phyloP scores from a whole-genome alignment of 2,329 filamentous ascomycete species.

The Parascedosporium putredinis region DNA sequence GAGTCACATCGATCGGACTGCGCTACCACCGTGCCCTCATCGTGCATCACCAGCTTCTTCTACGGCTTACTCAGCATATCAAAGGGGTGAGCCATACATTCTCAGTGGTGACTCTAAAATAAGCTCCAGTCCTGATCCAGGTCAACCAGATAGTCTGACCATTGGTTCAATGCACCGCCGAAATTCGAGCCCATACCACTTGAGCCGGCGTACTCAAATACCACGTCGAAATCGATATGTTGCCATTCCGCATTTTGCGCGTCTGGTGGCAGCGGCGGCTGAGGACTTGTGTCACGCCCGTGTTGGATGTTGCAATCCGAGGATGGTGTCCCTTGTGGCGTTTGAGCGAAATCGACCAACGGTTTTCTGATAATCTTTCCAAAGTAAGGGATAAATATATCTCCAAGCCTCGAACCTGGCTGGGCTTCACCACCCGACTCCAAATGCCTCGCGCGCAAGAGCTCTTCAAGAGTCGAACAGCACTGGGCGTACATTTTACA shows the following conservation, averaged over 20 bases:
- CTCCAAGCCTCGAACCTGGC: not conserved
- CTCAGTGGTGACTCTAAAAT: too few species aligned
- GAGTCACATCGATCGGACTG: too few species aligned
- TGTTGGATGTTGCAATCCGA: not conserved
- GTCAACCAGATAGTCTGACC: not conserved
- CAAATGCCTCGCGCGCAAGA: not conserved
- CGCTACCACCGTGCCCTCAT: too few species aligned
- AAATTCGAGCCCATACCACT: not conserved
- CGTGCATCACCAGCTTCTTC: too few species aligned
- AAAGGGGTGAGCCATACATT: too few species aligned
- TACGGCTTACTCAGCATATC: too few species aligned
- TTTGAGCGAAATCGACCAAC: not conserved
- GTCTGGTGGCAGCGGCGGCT: too few species aligned
- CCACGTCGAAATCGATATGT: too few species aligned
- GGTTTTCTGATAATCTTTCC: not conserved
- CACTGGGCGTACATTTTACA: not conserved
- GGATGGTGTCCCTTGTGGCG: not conserved
- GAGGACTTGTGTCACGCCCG: too few species aligned
- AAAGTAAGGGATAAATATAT: not conserved
- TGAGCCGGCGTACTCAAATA: too few species aligned
- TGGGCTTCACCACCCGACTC: too few species aligned
- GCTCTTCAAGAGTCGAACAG: not conserved
- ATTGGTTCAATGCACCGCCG: not conserved
- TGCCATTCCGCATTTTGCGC: too few species aligned
- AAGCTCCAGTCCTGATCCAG: not conserved